Evolutionary conservation across 306 rosid genomes (phyloP).

Genomic region (Trichosanthes cucumerina): DNA sequence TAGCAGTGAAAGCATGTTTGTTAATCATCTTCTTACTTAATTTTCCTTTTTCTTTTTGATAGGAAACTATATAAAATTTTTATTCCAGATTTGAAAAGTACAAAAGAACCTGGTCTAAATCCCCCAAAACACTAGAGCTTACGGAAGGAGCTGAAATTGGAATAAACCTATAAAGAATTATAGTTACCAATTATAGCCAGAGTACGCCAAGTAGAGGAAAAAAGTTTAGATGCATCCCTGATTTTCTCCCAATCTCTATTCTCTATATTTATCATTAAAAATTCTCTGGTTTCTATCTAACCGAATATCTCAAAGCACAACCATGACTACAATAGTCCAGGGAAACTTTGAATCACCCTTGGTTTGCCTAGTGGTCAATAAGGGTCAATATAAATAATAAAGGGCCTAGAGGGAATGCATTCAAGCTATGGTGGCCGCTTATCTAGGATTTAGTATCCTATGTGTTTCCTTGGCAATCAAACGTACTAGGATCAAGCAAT

Average conservation of each 20-base stretch:
- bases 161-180: background rate
- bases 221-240: background rate
- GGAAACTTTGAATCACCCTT: background rate
- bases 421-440: background rate
- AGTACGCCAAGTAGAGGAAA: background rate
- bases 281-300: background rate
- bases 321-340: background rate
- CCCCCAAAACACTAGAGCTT: background rate
- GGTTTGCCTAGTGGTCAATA: background rate
- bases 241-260: background rate
- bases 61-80: background rate
- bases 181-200: background rate
- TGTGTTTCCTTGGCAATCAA: background rate
- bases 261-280: background rate
- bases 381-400: background rate
- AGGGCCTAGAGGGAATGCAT: background rate
- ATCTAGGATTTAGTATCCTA: background rate
- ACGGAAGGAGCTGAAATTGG: background rate
- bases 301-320: background rate
- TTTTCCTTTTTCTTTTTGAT: background rate
- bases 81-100: background rate
- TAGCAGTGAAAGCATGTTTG: background rate
- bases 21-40: background rate
- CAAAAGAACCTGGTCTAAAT: background rate
- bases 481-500: no score